phyloP scores from a whole-genome alignment of 345 rosid species.

The Rhodamnia rubescens region DNA sequence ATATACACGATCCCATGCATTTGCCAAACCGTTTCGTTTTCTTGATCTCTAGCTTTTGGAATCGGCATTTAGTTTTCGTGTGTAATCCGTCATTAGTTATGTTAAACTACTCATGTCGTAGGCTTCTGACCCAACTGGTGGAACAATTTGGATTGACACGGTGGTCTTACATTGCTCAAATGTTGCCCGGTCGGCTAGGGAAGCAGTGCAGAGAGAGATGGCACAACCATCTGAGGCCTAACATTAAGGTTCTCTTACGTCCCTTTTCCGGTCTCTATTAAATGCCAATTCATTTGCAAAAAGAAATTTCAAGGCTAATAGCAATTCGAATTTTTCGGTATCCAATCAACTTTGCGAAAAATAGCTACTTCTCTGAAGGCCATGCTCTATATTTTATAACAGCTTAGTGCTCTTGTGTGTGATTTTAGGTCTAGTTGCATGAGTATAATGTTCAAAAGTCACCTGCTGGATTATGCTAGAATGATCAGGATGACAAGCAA shows the following conservation, averaged over 20 bases:
- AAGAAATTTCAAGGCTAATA: not conserved
- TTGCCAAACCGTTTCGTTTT: not conserved
- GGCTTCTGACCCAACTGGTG: conserved; percentile 54
- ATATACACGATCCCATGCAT: not conserved
- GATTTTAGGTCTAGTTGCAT: not conserved
- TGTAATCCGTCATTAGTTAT: not conserved
- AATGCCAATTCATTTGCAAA: not conserved
- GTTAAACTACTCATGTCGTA: not conserved
- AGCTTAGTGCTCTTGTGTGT: not conserved
- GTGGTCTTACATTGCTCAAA: conserved; percentile 76
- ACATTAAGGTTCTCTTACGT: conserved; percentile 49
- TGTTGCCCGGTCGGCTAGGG: conserved; percentile 79
- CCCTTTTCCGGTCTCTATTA: not conserved
- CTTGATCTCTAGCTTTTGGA: not conserved
- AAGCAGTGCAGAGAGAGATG: conserved; percentile 97
- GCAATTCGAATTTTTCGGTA: not conserved
- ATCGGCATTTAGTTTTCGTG: not conserved
- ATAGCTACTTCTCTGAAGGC: not conserved
- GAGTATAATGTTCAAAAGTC: not conserved
- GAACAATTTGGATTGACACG: conserved; percentile 52
- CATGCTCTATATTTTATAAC: not conserved
- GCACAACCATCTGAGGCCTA: conserved; percentile 90
- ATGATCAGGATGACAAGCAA: not conserved
- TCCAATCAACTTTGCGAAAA: not conserved
- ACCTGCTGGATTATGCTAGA: not conserved